These are phyloP conservation scores for Rhizopus sp. DNA, from an alignment of 371 early-diverging fungal genomes.

Conservation along the genomic window DNA sequence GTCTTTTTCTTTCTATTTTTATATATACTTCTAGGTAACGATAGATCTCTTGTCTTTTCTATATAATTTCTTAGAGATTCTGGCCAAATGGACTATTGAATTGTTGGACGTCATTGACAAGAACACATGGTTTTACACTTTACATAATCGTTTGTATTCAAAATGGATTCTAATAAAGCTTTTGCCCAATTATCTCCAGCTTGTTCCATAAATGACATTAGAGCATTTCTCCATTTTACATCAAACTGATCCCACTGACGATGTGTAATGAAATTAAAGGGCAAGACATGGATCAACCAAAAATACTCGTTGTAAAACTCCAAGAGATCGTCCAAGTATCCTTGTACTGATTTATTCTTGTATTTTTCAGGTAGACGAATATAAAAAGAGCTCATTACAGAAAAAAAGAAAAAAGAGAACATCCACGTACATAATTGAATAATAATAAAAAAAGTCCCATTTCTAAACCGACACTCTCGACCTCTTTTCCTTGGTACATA, in stretches of 20 bases:
- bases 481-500: conserved; percentile 1
- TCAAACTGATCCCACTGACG: conserved; percentile 52
- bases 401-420: neutral
- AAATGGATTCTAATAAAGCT: conserved; percentile 22
- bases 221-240: conserved; percentile 47
- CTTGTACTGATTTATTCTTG: conserved; percentile 15
- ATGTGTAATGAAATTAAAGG: conserved; percentile 54
- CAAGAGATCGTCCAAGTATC: conserved; percentile 40
- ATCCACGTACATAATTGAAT: no score
- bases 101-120: neutral
- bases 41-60: conserved; percentile 13
- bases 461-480: conserved; percentile 24
- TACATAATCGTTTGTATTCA: conserved; percentile 23
- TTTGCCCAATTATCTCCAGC: conserved; percentile 24
- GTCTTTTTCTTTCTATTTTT: neutral
- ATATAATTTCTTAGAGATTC: conserved; percentile 19
- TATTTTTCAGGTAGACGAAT: conserved; percentile 13
- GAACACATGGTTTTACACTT: neutral
- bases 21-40: conserved; percentile 21
- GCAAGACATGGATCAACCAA: conserved; percentile 50
- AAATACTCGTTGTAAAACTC: conserved; percentile 33
- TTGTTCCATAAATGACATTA: conserved; percentile 22
- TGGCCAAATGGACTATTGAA: conserved; percentile 26
- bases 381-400: neutral
- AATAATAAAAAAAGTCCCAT: conserved; percentile 11